Base-by-base conservation (phyloP, 441 rosid species). In the Viola pubescens region DNA sequence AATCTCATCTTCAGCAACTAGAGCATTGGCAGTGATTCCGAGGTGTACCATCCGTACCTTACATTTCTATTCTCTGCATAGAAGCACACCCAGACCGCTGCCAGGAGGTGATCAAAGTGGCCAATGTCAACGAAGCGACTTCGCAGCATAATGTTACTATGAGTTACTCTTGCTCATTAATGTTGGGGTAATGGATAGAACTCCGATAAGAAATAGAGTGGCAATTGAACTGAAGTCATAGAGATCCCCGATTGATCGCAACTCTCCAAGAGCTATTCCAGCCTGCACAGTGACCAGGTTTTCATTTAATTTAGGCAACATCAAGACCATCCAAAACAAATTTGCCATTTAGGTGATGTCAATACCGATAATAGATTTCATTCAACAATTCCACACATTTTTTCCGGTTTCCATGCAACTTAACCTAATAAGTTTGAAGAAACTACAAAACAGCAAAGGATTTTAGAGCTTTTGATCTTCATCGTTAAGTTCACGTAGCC, bases 261-360 rank as follows among this genome's bases (percentile, higher is more conserved):
- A 66, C 61, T 91, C 96, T 61, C 95, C 94, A 49, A 91, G 87
- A 64, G 95, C 86, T 68, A 85, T 73, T 61, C 98, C 98, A 62
- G 96, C 98, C 96, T 91, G 74, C 69, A 38, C 9, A 72, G 62
- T 14, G 70, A 54, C 13, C 50, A 51, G 53, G 50, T 5, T 34
- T 51, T 16, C 5, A n/a, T 12, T 40, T 49, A 16, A 26, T 9
- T 37, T 57, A 58, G 56, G 49, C 10, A 44, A 41, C 38, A 43
- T 11, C 59, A 14, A 40, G 47, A 38, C 4, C 43, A 60, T 1
- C 1, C 34, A 26, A 37, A 37, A n/a, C 5, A 14, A 52, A 37
- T 37, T 13, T 41, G 48, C 4, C 48, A 19, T 26, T 48, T 19
- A 26, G 9, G 9, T 48, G 52, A 39, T 51, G 16, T 38, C 12